Evolutionary conservation across 352 stramenopile species (phyloP), one percentile per base, ranked within the genome.

Genomic region (Phytophthora agathidicida): DNA sequence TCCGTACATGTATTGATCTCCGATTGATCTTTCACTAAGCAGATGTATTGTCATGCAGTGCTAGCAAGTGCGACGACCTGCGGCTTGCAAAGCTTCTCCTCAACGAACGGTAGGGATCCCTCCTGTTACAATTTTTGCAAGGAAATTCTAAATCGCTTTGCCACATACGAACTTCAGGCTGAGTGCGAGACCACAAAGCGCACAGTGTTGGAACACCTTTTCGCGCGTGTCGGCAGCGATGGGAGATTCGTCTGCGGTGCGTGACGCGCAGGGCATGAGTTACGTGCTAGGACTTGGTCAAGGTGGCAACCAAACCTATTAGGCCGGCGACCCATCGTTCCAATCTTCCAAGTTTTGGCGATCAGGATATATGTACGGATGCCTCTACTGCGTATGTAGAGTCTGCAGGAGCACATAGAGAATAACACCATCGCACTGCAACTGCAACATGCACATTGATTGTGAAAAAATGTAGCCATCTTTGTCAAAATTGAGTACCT

Each of bases 221-320:
- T 92, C 80, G 26, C 77, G 77, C 31, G 70, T 96, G 23, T 89
- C 76, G 7, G 82, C 77, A 53, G 81, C 77, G 8, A 75, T 86
- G 41, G 80, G 85, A 28, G 86, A 96, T 41, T 52, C 75, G 19
- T 86, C 79, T 16, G 85, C 75, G n/a, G 77, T 94, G 41, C 81
- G 83, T 24, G 84, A 93, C 30, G 86, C 86, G n/a, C 81, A 93
- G 65, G 85, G 75, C 58, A 96, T 96, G 84, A 94, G 86, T 68
- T 96, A 94, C 69, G 86, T 94, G 37, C 73, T 96, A 37, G 86
- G 86, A 3, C 68, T 93, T 28, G 84, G 84, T 7, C 84, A 91
- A 62, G 80, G 83, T 32, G 84, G 84, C 56, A 88, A 91, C 60
- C 58, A 86, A 53, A 91, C 83, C 36, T 84, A 89, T 58, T 90